A percentile compares a stretch with the other conserved stretches of the same genome.
Conservation (phyloP, 345 rosid species). For the Nephelium lappaceum region DNA sequence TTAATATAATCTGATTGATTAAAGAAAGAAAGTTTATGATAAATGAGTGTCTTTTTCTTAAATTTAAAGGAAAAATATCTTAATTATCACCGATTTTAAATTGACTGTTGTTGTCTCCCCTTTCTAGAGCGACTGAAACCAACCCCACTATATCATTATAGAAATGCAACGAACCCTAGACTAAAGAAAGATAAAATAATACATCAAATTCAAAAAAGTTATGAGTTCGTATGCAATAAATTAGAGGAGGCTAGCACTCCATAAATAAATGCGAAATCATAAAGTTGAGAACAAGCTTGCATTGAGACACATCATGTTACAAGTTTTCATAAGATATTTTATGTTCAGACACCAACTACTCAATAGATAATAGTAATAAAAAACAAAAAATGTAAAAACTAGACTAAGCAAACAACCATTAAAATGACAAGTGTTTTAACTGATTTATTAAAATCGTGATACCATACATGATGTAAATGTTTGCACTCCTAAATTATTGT, state of each 20-base stretch:
- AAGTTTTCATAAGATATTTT: not conserved
- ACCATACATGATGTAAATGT: too few relatives aligned
- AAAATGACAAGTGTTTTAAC: too few relatives aligned
- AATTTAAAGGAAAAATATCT: too few relatives aligned
- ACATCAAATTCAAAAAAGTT: not conserved
- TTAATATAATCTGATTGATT: too few relatives aligned
- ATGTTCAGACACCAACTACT: not conserved
- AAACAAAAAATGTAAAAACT: not conserved
- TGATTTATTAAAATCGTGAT: too few relatives aligned
- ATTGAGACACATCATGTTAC: not conserved
- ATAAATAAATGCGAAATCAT: not conserved
- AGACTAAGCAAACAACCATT: not conserved
- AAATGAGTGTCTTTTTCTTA: too few relatives aligned
- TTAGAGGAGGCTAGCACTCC: not conserved
- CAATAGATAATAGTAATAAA: not conserved
- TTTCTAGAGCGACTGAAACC: not conserved
- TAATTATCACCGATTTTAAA: not conserved
- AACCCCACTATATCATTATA: not conserved
- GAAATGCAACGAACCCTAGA: not conserved
- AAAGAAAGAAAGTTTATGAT: too few relatives aligned
- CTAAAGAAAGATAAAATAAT: not conserved
- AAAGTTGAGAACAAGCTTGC: conserved; percentile 1
- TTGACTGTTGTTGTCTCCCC: not conserved
- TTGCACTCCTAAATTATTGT: too few relatives aligned
- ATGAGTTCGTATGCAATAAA: not conserved